A percentile compares a stretch with the other conserved stretches of the same genome.
Conservation (phyloP, 2,329 filamentous ascomycete species). For the Neocucurbitaria cava region DNA sequence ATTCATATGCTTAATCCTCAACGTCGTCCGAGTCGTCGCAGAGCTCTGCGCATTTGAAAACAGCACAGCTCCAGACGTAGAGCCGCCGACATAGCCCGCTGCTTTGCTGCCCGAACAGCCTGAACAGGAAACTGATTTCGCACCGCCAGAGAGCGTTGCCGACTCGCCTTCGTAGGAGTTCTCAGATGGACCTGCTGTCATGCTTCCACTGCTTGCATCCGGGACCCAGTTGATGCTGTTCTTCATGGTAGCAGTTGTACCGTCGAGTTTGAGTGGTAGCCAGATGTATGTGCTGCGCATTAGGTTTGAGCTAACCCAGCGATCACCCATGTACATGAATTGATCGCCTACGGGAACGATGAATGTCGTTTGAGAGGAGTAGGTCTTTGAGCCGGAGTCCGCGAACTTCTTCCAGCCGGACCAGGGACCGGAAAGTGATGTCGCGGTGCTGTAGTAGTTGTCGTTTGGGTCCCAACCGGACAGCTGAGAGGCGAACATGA, state of each 20-base stretch:
- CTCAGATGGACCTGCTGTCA: conserved; percentile 55
- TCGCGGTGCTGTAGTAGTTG: conserved; percentile 68
- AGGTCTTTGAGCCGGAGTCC: conserved; percentile 64
- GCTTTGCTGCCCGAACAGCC: conserved; percentile 59
- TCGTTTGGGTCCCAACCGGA: conserved; percentile 66
- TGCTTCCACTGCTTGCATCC: conserved; percentile 54
- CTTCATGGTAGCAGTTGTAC: conserved; percentile 58
- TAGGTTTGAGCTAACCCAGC: conserved; percentile 68
- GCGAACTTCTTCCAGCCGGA: conserved; percentile 67
- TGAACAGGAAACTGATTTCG: conserved; percentile 57
- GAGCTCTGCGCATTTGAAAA: conserved; percentile 57
- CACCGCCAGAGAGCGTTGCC: conserved; percentile 54
- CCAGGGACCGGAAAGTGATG: conserved; percentile 66
- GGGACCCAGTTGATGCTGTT: conserved; percentile 65
- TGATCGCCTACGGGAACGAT: conserved; percentile 57
- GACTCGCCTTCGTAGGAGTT: conserved; percentile 61
- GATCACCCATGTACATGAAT: conserved; percentile 70
- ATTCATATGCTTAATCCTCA: conserved; percentile 64
- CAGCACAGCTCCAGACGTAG: conserved; percentile 59
- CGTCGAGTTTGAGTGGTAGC: conserved; percentile 65
- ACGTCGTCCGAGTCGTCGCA: conserved; percentile 56
- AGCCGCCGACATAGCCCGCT: conserved; percentile 57
- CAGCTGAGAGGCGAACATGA: conserved; percentile 66
- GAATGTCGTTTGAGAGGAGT: conserved; percentile 66
- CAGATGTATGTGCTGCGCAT: conserved; percentile 69